A percentile compares a stretch with the other conserved stretches of the same genome.
phyloP scores from a whole-genome alignment of 192 early-diverging fungal species.

The Gamsiella multidivaricata region DNA sequence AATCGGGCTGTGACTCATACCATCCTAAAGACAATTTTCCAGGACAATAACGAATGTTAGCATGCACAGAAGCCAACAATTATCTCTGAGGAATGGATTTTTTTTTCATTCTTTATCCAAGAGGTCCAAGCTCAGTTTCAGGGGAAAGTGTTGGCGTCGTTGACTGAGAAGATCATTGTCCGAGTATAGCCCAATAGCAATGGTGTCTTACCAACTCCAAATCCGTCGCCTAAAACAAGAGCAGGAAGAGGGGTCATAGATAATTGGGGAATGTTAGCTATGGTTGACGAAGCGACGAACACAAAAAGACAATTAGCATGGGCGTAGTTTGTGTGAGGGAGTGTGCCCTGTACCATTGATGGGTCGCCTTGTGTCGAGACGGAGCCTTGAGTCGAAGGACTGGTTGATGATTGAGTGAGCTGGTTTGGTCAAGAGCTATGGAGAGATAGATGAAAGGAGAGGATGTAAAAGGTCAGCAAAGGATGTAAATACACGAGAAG shows the following conservation, averaged over 20 bases:
- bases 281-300: neutral
- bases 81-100: too few relatives aligned
- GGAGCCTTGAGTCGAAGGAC: constrained; percentile 79
- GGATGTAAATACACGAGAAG: too few relatives aligned
- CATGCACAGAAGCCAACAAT: too few relatives aligned
- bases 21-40: constrained; percentile 58
- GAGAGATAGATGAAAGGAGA: neutral
- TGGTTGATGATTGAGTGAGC: constrained; percentile 86
- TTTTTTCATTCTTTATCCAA: too few relatives aligned
- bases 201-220: constrained; percentile 77
- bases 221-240: constrained; percentile 74
- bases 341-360: constrained; percentile 67
- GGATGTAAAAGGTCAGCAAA: neutral
- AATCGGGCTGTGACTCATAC: constrained; percentile 71
- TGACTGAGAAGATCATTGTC: too few relatives aligned
- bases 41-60: neutral
- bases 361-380: constrained; percentile 69
- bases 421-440: constrained; percentile 73
- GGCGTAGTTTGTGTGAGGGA: neutral
- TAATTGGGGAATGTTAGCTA: constrained; percentile 7
- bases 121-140: too few relatives aligned
- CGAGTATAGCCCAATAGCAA: too few relatives aligned
- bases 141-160: too few relatives aligned
- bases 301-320: neutral
- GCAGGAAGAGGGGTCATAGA: neutral